A percentile compares a stretch with the other conserved stretches of the same genome.
These are phyloP conservation scores for Hymenoscyphus salicellus DNA, from an alignment of 2,329 filamentous ascomycete species.

Conservation along the genomic window DNA sequence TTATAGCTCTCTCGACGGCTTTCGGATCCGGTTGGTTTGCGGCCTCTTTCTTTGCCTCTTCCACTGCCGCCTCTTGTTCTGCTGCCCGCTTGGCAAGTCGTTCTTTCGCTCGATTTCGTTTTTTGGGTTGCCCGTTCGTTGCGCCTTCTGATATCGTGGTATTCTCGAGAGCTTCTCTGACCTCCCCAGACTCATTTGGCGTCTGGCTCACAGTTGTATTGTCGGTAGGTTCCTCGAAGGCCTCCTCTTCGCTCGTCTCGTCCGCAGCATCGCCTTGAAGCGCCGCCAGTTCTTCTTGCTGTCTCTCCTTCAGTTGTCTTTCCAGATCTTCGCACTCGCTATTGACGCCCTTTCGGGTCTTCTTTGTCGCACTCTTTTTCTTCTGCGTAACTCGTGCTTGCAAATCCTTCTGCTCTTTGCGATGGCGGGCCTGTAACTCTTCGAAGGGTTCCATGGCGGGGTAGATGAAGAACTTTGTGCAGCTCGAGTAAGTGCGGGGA, in stretches of 20 bases:
- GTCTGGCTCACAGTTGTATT: constrained; percentile 8
- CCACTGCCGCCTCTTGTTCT: constrained; percentile 69
- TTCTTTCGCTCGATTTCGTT: constrained; percentile 88
- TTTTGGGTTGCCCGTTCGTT: constrained; percentile 45
- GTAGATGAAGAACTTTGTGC: not conserved
- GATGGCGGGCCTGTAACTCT: constrained; percentile 73
- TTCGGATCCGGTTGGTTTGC: constrained; percentile 70
- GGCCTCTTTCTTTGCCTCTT: constrained; percentile 72
- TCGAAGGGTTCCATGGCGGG: constrained; percentile 59
- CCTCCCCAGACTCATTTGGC: constrained; percentile 18
- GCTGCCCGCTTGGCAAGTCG: constrained; percentile 84
- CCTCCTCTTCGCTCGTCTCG: not conserved
- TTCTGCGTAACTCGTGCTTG: constrained; percentile 85
- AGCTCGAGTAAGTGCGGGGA: not conserved
- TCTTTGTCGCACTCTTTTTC: constrained; percentile 95
- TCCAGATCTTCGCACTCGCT: constrained; percentile 73
- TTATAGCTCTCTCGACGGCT: constrained; percentile 64
- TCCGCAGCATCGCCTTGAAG: constrained; percentile 35
- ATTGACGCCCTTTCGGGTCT: constrained; percentile 71
- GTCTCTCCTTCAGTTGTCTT: constrained; percentile 61
- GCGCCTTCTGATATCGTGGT: constrained; percentile 24
- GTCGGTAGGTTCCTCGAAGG: not conserved
- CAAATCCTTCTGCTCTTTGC: constrained; percentile 84
- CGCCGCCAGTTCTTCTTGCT: constrained; percentile 57
- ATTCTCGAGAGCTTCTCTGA: constrained; percentile 25